Conservation (phyloP, 352 stramenopile species). For the Phytophthora syringae region DNA sequence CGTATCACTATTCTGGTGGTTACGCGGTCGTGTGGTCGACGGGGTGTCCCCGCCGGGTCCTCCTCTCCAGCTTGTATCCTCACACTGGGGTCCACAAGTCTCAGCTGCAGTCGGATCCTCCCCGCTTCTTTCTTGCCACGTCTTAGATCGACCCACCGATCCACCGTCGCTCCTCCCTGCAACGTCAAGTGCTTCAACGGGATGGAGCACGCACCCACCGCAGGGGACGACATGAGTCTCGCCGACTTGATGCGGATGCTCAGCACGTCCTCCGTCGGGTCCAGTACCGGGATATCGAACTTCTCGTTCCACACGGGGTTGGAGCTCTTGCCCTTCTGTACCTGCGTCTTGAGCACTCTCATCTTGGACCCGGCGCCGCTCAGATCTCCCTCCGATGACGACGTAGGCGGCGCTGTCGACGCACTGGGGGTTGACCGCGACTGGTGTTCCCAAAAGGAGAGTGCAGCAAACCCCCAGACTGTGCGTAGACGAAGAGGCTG, state of each 20-base stretch:
- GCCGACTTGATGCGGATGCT: constrained; percentile 79
- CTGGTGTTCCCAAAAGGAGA: constrained; percentile 24
- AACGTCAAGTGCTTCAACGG: constrained; percentile 50
- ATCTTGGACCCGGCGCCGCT: constrained; percentile 18
- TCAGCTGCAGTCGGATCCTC: constrained; percentile 70
- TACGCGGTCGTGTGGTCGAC: constrained; percentile 7
- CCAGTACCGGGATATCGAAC: constrained; percentile 67
- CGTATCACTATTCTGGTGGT: constrained; percentile 36
- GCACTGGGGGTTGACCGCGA: too few relatives aligned
- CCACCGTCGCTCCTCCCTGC: constrained; percentile 42
- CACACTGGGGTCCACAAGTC: constrained; percentile 41
- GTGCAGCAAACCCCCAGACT: constrained; percentile 24
- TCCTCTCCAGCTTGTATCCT: constrained; percentile 28
- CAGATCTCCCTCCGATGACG: constrained; percentile 30
- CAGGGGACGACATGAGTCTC: constrained; percentile 64
- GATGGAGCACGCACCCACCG: constrained; percentile 62
- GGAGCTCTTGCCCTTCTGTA: constrained; percentile 57
- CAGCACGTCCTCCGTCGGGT: constrained; percentile 56
- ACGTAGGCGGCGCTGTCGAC: constrained; percentile 16
- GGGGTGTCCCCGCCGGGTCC: not conserved
- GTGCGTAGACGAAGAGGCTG: constrained; percentile 32
- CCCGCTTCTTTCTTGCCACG: constrained; percentile 64
- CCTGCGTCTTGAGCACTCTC: constrained; percentile 68
- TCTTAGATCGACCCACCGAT: constrained; percentile 67
- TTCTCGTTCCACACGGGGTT: constrained; percentile 82